Conservation (phyloP, 129 eudicot species). For the Oenanthe sinensis region DNA sequence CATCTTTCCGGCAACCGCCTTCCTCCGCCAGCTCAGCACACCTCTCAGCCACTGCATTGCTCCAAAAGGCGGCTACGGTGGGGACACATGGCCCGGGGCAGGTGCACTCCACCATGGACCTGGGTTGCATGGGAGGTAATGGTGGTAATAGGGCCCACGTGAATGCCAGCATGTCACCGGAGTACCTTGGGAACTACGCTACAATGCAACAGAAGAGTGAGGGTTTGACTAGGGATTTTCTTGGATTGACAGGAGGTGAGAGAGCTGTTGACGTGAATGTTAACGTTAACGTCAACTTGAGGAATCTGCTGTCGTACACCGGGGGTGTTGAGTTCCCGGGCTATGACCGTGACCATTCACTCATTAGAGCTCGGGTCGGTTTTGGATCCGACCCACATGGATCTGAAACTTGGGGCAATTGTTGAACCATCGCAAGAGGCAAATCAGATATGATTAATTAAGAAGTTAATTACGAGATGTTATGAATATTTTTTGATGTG, state of each 20-base stretch:
- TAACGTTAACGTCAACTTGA: slow-evolving; percentile 32
- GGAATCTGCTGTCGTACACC: slow-evolving; percentile 50
- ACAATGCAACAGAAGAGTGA: slow-evolving; percentile 51
- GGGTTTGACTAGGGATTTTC: slow-evolving; percentile 69
- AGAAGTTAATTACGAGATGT: neutral
- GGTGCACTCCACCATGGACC: slow-evolving; percentile 38
- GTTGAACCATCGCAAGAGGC: slow-evolving; percentile 20
- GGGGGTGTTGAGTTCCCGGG: slow-evolving; percentile 50
- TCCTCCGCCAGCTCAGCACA: slow-evolving; percentile 21
- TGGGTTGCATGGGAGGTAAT: slow-evolving; percentile 24
- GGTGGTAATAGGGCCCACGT: slow-evolving; percentile 22
- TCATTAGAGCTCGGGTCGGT: slow-evolving; percentile 39
- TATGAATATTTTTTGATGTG: neutral
- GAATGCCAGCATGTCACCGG: slow-evolving; percentile 25
- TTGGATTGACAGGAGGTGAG: slow-evolving; percentile 45
- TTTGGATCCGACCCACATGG: slow-evolving; percentile 35
- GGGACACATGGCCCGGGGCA: slow-evolving; percentile 38
- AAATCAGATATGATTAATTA: slow-evolving; percentile 9
- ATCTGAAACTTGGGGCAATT: slow-evolving; percentile 50
- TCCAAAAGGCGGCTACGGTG: slow-evolving; percentile 70
- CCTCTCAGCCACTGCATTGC: slow-evolving; percentile 83
- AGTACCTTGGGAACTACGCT: slow-evolving; percentile 20
- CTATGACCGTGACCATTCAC: slow-evolving; percentile 31
- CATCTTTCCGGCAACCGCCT: slow-evolving; percentile 17
- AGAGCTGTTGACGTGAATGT: slow-evolving; percentile 19